Conservation (phyloP, 2,329 filamentous ascomycete species). For the Chaetomiaceae sp. region DNA sequence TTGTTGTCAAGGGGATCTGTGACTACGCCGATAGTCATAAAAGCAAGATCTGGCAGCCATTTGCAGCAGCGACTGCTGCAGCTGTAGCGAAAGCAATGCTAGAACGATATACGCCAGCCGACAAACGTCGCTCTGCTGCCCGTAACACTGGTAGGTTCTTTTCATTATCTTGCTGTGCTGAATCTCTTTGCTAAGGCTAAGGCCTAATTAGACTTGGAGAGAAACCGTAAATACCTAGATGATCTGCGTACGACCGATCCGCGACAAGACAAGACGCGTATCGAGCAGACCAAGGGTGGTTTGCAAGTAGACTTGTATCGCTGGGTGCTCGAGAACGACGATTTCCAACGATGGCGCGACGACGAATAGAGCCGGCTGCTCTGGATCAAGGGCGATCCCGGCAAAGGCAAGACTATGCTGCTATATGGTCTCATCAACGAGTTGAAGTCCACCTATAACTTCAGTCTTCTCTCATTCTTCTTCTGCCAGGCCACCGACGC, state of each 20-base stretch:
- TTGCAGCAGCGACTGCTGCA: too few species aligned
- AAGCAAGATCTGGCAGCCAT: too few species aligned
- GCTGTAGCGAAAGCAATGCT: too few species aligned
- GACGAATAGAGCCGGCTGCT: constrained; percentile 4
- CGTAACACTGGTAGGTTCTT: too few species aligned
- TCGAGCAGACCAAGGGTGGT: constrained; percentile 32
- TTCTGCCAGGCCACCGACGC: constrained; percentile 27
- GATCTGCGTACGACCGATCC: constrained; percentile 22
- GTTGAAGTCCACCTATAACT: constrained; percentile 12
- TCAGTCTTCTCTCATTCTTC: constrained; percentile 17
- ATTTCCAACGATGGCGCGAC: constrained; percentile 22
- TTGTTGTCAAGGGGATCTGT: too few species aligned
- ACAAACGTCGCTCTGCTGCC: too few species aligned
- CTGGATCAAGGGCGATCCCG: constrained; percentile 24
- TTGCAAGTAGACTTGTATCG: constrained; percentile 28
- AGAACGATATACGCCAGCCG: too few species aligned
- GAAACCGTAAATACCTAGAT: too few species aligned
- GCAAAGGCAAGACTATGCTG: constrained; percentile 41
- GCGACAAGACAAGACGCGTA: constrained; percentile 30
- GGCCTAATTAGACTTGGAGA: too few species aligned
- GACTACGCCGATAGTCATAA: too few species aligned
- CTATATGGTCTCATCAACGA: constrained; percentile 35
- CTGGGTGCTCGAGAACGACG: constrained; percentile 28
- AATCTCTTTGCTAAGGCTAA: too few species aligned
- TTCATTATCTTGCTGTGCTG: too few species aligned